Base-by-base conservation (phyloP, 257 asterid species). In the Leonotis leonurus region DNA sequence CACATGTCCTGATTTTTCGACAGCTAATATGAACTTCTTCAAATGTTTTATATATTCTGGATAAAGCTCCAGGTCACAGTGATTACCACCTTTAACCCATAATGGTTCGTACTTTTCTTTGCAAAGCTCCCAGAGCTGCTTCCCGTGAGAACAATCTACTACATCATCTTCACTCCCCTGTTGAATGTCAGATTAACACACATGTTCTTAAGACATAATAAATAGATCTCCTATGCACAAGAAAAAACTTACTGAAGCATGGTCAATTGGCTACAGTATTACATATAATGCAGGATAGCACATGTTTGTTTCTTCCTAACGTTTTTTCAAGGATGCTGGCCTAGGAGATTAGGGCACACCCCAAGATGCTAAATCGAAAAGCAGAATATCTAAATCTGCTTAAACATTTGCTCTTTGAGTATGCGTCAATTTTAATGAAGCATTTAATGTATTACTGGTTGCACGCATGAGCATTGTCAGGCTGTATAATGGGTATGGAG, bases 91-190 rank as follows among this genome's bases (percentile, higher is more conserved):
- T 73, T 88, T 76, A 48, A 91, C 84, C 98, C 98, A 88, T 61
- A 91, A 73, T 0, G 98, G 98, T 72, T 91, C 98, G 30, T 91
- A 91, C 73, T 91, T 91, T 62, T 91, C 94, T 77, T 84, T 86
- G 74, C 92, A 85, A 26, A 73, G 86, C 82, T 85, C 92, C 93
- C 90, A 86, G 63, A 91, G 96, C 83, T 82, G 90, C 75, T 88
- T 88, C 14, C 98, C 98, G 26, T 91, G 98, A 69, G 94, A 82
- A 70, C 85, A 88, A 76, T 88, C 85, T 67, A 91, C 98, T 35
- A 91, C 95, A 32, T 91, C 98, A 68, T 91, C 98, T 16, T 83
- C 87, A 26, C 94, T 88, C 33, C 98, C 98, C 98, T 91, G 79
- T 66, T 26, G 66, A 66, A 50, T 10, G 45, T 26, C 51, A 66